phyloP scores from a whole-genome alignment of 306 rosid genomes.

The Dalbergia cultrata region DNA sequence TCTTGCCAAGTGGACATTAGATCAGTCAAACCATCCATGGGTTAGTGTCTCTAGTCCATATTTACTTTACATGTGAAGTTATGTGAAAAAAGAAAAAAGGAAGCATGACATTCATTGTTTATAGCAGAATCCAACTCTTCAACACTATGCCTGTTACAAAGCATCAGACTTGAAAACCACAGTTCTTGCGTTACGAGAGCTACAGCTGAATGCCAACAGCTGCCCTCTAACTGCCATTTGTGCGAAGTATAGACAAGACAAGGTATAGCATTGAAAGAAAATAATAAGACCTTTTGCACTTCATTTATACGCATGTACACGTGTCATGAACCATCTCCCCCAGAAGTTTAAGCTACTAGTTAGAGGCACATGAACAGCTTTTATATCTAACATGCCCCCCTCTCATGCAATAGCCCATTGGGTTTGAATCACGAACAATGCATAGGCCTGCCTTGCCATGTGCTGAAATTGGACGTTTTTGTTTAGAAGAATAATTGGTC shows the following conservation, averaged over 20 bases:
- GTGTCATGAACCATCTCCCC: too few species aligned
- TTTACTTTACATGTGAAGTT: conserved; percentile 34
- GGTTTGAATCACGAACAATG: too few species aligned
- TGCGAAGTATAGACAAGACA: conserved; percentile 77
- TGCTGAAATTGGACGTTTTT: too few species aligned
- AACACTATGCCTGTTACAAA: conserved; percentile 74
- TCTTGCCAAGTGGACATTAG: conserved; percentile 91
- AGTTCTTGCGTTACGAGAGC: conserved; percentile 80
- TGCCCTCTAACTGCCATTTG: conserved; percentile 75
- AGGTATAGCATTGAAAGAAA: conserved; percentile 51
- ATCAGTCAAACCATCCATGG: conserved; percentile 91
- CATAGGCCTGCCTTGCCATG: too few species aligned
- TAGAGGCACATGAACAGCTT: too few species aligned
- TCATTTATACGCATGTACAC: not conserved
- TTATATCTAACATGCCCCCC: too few species aligned
- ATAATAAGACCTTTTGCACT: not conserved
- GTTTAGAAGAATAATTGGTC: too few species aligned
- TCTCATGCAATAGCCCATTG: too few species aligned
- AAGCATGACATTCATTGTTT: conserved; percentile 35
- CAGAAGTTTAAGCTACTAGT: too few species aligned
- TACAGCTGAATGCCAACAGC: conserved; percentile 70
- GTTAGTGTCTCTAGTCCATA: conserved; percentile 56
- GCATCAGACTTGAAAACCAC: conserved; percentile 77
- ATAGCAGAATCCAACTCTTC: conserved; percentile 84
- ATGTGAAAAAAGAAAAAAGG: not conserved